These are phyloP conservation scores for Luzula sylvatica DNA, from an alignment of 176 grass and related monocot genomes.

Conservation along the genomic window DNA sequence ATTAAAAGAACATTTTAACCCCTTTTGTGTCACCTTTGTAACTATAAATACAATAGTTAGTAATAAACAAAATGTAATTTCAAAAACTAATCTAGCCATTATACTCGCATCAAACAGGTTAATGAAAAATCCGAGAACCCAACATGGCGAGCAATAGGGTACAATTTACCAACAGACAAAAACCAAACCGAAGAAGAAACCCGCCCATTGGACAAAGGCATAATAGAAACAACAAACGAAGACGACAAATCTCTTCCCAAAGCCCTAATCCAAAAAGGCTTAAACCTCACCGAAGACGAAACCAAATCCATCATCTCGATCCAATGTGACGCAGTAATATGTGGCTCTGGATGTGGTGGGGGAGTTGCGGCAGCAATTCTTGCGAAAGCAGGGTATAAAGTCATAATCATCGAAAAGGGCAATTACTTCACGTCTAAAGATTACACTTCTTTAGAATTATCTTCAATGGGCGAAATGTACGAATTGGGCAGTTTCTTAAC, in stretches of 20 bases:
- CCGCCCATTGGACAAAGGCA: conserved; percentile 57
- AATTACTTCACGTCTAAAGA: conserved; percentile 70
- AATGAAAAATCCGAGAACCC: conserved; percentile 62
- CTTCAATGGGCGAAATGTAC: conserved; percentile 57
- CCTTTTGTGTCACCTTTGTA: not conserved
- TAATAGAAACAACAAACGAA: conserved; percentile 52
- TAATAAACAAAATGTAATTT: no score
- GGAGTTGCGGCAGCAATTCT: conserved; percentile 76
- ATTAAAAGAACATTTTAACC: not conserved
- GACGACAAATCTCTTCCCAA: conserved; percentile 36
- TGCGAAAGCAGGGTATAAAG: conserved; percentile 55
- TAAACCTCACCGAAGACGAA: conserved; percentile 21
- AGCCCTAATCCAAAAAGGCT: conserved; percentile 32
- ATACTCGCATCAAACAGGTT: conserved; percentile 27
- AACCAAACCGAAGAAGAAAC: not conserved
- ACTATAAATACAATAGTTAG: no score
- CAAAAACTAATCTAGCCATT: no score
- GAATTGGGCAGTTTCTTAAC: conserved; percentile 51
- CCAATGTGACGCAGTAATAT: conserved; percentile 56
- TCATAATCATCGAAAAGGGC: conserved; percentile 77
- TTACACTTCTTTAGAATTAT: conserved; percentile 65
- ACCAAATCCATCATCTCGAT: conserved; percentile 19
- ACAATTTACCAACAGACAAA: conserved; percentile 28
- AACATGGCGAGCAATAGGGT: conserved; percentile 70
- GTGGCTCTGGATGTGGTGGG: conserved; percentile 79